Evolutionary conservation across 257 asterid genomes (phyloP), one percentile per base, ranked within the genome.

Genomic region (Paulownia fortunei): DNA sequence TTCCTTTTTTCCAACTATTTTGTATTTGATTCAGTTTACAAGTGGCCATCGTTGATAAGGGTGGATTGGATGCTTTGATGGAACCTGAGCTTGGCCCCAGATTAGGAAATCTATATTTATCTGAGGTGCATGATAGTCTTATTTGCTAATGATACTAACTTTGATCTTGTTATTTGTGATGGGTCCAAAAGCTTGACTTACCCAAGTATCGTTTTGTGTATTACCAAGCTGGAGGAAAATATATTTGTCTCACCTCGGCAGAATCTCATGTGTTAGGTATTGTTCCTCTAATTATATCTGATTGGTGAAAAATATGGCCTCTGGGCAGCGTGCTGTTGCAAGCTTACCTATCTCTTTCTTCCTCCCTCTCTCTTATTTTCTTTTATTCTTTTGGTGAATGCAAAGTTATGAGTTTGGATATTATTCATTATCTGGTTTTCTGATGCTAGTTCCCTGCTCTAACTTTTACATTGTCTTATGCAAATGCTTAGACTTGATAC

Each of bases 1-100:
- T 47, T 69, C 49, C 67, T 12, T 39, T 39, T 73, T 78, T 58
- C 70, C 79, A 24, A 84, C 64, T 49, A 27, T 76, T 69, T 36
- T 72, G 39, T 51, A 54, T 62, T 79, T 62, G 55, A 12, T 87
- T 78, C 88, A 93, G 99, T 88, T 93, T 83, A 80, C 65, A 6
- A 76, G 79, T 67, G 97, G 88, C 85, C 76, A 77, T 96, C 51
- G 78, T 93, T 32, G 99, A 96, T 85, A 96, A 96, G 82, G 99
- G 99, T 81, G 99, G 99, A 63, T 83, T 96, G 94, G 99, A 96
- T 89, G 96, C 99, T 81, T 85, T 96, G 78, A 93, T 96, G 99
- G 99, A 93, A 84, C 98, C 99, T 8, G 79, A 85, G 86, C 96
- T 84, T 73, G 97, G 98, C 63, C 83, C 97, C 52, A 79, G 79